Evolutionary conservation across 441 rosid genomes (phyloP).

Genomic region (Erysimum cheiri): DNA sequence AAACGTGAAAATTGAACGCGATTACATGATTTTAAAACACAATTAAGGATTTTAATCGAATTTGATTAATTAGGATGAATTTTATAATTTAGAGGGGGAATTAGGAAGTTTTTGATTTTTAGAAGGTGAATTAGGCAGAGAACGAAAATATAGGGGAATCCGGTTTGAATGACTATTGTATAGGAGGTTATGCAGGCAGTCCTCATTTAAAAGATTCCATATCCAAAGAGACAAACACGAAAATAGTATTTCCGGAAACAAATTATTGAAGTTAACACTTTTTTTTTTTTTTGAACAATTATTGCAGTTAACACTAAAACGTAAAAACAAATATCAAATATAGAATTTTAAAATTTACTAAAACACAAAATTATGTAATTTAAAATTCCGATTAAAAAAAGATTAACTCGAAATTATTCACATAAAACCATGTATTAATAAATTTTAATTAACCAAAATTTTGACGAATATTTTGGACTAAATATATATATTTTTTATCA

Average conservation of each 20-base stretch:
- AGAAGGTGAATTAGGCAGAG: too few relatives aligned
- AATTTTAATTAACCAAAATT: neutral
- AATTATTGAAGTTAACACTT: constrained; percentile 7
- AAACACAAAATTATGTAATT: neutral
- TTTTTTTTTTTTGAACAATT: too few relatives aligned
- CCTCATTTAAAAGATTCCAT: neutral
- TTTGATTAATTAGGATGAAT: too few relatives aligned
- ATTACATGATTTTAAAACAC: too few relatives aligned
- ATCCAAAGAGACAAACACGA: neutral
- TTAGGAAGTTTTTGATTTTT: too few relatives aligned
- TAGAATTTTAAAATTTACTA: neutral
- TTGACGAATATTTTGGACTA: neutral
- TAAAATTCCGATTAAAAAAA: neutral
- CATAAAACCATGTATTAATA: neutral
- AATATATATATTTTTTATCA: too few relatives aligned
- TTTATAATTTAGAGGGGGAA: too few relatives aligned
- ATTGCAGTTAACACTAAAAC: neutral
- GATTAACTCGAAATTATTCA: neutral
- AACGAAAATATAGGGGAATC: too few relatives aligned
- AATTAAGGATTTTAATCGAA: too few relatives aligned
- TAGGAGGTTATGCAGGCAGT: too few relatives aligned
- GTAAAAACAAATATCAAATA: neutral
- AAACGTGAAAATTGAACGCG: too few relatives aligned
- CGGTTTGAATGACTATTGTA: too few relatives aligned
- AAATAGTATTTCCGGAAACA: neutral